A percentile compares a stretch with the other conserved stretches of the same genome.
phyloP scores from a whole-genome alignment of 371 early-diverging fungal genomes.

The Lichtheimia corymbifera region DNA sequence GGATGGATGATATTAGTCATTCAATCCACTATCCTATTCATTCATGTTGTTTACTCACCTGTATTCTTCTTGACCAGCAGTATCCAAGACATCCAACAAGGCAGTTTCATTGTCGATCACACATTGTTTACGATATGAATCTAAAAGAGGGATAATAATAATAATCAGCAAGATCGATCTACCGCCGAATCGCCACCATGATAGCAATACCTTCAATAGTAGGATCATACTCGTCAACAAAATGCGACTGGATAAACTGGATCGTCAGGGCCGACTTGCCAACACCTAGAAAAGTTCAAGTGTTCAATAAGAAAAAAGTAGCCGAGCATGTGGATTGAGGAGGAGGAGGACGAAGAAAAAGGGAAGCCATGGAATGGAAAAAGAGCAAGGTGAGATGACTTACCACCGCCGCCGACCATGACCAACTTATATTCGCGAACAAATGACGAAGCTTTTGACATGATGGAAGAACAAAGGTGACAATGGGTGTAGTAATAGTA shows the following conservation, averaged over 20 bases:
- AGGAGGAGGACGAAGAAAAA: too few species aligned
- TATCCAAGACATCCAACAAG: constrained; percentile 90
- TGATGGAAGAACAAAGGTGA: constrained; percentile 3
- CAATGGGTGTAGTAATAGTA: neutral
- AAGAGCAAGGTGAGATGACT: neutral
- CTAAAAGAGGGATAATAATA: constrained; percentile 32
- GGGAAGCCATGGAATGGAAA: neutral
- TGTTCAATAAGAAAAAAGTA: neutral
- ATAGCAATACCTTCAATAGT: constrained; percentile 76
- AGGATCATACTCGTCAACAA: constrained; percentile 92
- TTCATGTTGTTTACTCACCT: constrained; percentile 30
- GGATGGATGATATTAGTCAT: constrained; percentile 3
- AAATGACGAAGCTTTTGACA: constrained; percentile 56
- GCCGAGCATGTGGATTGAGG: too few species aligned
- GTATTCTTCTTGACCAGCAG: constrained; percentile 93
- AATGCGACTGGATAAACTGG: constrained; percentile 88
- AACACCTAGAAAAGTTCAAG: constrained; percentile 48
- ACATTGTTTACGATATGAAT: constrained; percentile 90
- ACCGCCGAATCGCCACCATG: neutral
- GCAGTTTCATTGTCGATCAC: constrained; percentile 82
- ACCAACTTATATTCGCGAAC: constrained; percentile 79
- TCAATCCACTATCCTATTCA: neutral
- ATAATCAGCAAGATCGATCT: neutral
- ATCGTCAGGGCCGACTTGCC: constrained; percentile 89
- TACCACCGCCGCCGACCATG: constrained; percentile 87